A percentile compares a stretch with the other conserved stretches of the same genome.
phyloP scores from a whole-genome alignment of 257 asterid species.

The Euphrasia confusa region DNA sequence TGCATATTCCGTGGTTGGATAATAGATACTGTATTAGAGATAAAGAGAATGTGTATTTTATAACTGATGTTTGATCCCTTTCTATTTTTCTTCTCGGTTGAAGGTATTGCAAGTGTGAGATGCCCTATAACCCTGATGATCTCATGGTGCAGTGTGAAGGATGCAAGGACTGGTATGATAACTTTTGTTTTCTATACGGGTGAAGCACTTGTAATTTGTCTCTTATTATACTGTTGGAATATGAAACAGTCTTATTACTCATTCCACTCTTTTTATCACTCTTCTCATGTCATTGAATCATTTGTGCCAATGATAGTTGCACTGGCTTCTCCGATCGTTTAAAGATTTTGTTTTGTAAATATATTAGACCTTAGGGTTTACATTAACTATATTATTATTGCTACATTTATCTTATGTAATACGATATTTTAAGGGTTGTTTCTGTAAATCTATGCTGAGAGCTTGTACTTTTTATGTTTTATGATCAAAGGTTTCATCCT shows the following conservation, averaged over 20 bases:
- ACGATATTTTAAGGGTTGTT: background rate
- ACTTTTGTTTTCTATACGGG: background rate
- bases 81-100: constrained; percentile 14
- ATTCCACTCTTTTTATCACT: background rate
- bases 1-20: background rate
- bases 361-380: background rate
- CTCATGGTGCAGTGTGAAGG: constrained; percentile 83
- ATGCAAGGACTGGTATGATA: constrained; percentile 48
- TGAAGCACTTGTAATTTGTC: constrained; percentile 4
- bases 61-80: background rate
- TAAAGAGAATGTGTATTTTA: background rate
- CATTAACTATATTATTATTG: background rate
- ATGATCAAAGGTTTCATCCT: constrained; percentile 73
- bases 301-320: background rate
- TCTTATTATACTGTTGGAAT: background rate
- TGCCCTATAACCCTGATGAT: constrained; percentile 83
- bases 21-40: background rate
- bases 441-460: background rate
- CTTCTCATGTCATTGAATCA: background rate
- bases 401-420: background rate
- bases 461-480: constrained; percentile 6
- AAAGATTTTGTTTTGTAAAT: background rate
- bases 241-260: background rate
- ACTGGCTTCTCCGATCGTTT: background rate
- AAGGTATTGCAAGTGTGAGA: constrained; percentile 82